These are phyloP conservation scores for Elsinoe batatas DNA, from an alignment of 2,329 filamentous ascomycete species.

Conservation along the genomic window DNA sequence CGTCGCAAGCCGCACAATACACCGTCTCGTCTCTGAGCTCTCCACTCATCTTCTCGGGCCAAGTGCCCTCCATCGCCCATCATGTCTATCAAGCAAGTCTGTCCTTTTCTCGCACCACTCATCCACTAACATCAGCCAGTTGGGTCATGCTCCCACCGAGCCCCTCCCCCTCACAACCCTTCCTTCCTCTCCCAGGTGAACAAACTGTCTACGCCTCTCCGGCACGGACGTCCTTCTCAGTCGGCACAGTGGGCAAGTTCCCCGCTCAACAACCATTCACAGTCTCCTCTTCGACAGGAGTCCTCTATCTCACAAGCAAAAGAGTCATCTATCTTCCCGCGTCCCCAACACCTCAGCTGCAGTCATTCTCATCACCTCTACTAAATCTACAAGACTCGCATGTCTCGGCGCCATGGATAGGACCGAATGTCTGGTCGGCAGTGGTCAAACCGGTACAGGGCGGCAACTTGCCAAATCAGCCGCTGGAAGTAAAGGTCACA, in stretches of 20 bases:
- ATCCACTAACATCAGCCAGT: slow-evolving; percentile 34
- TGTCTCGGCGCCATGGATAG: slow-evolving; percentile 82
- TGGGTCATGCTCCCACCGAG: slow-evolving; percentile 86
- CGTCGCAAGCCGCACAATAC: neutral
- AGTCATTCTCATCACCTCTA: slow-evolving; percentile 83
- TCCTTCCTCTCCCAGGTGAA: slow-evolving; percentile 79
- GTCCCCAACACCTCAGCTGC: slow-evolving; percentile 55
- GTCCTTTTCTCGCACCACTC: neutral
- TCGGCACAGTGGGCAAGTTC: slow-evolving; percentile 57
- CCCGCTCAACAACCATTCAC: slow-evolving; percentile 27
- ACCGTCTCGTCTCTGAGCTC: neutral
- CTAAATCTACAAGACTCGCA: slow-evolving; percentile 80
- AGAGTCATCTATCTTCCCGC: slow-evolving; percentile 82
- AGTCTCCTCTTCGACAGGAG: slow-evolving; percentile 19
- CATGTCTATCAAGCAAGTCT: slow-evolving; percentile 12
- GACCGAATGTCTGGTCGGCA: slow-evolving; percentile 81
- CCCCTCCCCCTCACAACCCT: slow-evolving; percentile 42
- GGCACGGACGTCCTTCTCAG: slow-evolving; percentile 63
- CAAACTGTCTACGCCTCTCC: slow-evolving; percentile 71
- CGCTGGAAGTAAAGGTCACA: slow-evolving; percentile 71
- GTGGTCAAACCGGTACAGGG: slow-evolving; percentile 70
- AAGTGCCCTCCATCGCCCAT: neutral
- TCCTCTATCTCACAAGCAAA: slow-evolving; percentile 23
- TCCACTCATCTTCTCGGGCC: neutral
- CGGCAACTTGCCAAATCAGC: slow-evolving; percentile 65